A percentile compares a stretch with the other conserved stretches of the same genome.
phyloP scores from a whole-genome alignment of 1,284 basidiomycete genomes.

The Ganoderma lingzhi region DNA sequence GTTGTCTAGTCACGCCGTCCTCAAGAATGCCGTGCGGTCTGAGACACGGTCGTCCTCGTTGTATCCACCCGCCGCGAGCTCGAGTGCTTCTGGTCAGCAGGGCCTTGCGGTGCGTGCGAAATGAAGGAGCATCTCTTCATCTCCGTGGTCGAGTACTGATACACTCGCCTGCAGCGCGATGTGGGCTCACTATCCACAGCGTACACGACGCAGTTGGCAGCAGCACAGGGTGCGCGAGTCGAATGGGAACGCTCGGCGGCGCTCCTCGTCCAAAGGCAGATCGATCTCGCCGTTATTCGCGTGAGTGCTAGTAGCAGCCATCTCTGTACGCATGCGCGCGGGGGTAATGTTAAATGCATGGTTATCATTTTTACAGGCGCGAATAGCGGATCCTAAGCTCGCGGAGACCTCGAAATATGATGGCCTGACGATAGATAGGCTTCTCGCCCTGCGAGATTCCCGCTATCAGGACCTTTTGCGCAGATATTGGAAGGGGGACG shows the following conservation, averaged over 20 bases:
- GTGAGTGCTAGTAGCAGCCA: slow-evolving; percentile 23
- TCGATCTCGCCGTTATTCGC: slow-evolving; percentile 34
- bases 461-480: slow-evolving; percentile 44
- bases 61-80: slow-evolving; percentile 6
- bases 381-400: slow-evolving; percentile 30
- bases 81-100: slow-evolving; percentile 10
- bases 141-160: slow-evolving; percentile 24
- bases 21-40: slow-evolving; percentile 36
- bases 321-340: not conserved
- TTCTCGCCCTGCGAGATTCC: slow-evolving; percentile 46
- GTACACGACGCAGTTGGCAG: slow-evolving; percentile 35
- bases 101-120: slow-evolving; percentile 22
- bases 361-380: slow-evolving; percentile 22
- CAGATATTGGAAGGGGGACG: slow-evolving; percentile 41
- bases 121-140: slow-evolving; percentile 27
- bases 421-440: slow-evolving; percentile 43
- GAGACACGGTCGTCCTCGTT: slow-evolving; percentile 20
- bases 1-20: slow-evolving; percentile 58
- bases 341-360: not conserved
- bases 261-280: slow-evolving; percentile 32
- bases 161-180: slow-evolving; percentile 16
- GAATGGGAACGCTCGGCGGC: slow-evolving; percentile 41
- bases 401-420: slow-evolving; percentile 41
- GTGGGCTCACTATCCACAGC: slow-evolving; percentile 27
- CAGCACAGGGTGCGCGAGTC: slow-evolving; percentile 32